Evolutionary conservation across 2,329 filamentous ascomycete species (phyloP), one percentile per base, ranked within the genome.

Genomic region (Epichloe gansuensis): DNA sequence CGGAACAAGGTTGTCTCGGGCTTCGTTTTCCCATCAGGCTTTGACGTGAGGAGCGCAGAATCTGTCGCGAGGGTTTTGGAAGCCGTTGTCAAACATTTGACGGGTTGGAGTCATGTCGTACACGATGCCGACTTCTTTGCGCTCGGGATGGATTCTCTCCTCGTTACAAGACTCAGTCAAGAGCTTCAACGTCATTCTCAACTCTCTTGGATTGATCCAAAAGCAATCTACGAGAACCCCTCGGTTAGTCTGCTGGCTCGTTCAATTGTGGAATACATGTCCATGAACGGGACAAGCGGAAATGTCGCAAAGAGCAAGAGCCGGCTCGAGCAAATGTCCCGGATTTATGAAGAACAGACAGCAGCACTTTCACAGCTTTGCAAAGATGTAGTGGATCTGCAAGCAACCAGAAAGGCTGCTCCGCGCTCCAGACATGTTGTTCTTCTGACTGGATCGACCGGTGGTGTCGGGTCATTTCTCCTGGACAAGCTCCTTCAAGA

Each of bases 361-460:
- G 13, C n/a, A 11, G 45, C 45, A 13, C 35, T 47, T 17, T 35
- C 27, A 7, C n/a, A 23, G 5, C 45, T 47, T 23, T 47, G 45
- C n/a, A 7, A 13, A n/a, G 47, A 49, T 4, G 23, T 21, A 21
- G 25, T n/a, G n/a, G 12, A 15, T n/a, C 15, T 23, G 15, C 36
- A 6, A 41, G 21, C 3, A 31, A 31, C 36, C 38, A 40, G 17
- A n/a, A 23, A n/a, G n/a, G 17, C 31, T 25, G 6, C 6, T 27
- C 17, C 46, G 35, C 4, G 21, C n/a, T 21, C 41, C 21, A 27
- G 6, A 2, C 47, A 49, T 9, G 36, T 40, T 15, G 38, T 55
- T 27, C 39, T 55, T 3, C 38, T 55, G 13, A 55, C 54, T 1
- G 54, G 54, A 5, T 52, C 52, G 13, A 55, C 54, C 4, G 54